Conservation (phyloP, 169 alveolate species). For the Eimeria sp. region DNA sequence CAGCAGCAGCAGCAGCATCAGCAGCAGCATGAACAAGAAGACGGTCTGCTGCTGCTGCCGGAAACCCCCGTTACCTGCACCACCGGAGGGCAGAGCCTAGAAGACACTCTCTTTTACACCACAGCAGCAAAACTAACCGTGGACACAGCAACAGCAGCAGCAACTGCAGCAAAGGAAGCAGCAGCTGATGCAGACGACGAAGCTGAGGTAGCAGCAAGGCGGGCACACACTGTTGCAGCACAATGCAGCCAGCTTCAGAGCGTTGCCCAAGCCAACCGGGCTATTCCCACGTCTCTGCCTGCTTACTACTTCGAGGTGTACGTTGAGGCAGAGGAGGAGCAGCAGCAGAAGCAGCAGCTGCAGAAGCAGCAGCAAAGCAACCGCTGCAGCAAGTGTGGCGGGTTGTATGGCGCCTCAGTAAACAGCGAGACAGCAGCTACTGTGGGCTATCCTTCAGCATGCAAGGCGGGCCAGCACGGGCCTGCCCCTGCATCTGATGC, state of each 20-base stretch:
- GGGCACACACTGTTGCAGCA: neutral
- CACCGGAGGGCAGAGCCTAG: constrained; percentile 7
- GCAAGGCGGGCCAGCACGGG: neutral
- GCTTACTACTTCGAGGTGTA: constrained; percentile 84
- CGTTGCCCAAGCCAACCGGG: constrained; percentile 78
- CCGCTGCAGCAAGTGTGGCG: constrained; percentile 12
- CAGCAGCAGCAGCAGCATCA: constrained; percentile 29
- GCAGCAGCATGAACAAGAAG: constrained; percentile 29
- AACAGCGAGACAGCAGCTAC: constrained; percentile 1
- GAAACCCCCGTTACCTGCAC: constrained; percentile 34
- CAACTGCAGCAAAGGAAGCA: neutral
- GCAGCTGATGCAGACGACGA: constrained; percentile 50
- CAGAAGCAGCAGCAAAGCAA: neutral
- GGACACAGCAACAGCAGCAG: constrained; percentile 18
- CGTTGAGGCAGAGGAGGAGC: constrained; percentile 18
- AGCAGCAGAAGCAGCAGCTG: constrained; percentile 24
- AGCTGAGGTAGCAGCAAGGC: constrained; percentile 51
- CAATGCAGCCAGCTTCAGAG: constrained; percentile 19
- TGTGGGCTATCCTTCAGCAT: neutral
- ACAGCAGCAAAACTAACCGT: constrained; percentile 14
- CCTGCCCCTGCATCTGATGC: neutral
- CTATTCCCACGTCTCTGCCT: constrained; percentile 74
- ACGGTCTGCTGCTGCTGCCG: neutral
- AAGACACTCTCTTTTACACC: neutral
- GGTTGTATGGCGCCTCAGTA: neutral